phyloP scores from a whole-genome alignment of 768 basidiomycete species.

The Suillus weaverae region DNA sequence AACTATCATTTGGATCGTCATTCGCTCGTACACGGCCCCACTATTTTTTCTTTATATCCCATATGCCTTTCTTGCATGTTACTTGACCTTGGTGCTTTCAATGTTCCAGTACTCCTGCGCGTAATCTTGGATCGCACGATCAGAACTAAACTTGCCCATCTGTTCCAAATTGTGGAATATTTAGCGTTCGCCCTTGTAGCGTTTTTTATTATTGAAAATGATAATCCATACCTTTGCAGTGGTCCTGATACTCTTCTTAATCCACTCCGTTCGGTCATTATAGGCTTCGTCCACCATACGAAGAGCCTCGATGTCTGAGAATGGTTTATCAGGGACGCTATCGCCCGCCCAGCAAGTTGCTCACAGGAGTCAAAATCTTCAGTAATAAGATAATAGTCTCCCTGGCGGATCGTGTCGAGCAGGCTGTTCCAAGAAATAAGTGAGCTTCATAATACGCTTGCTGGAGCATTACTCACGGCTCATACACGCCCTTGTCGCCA shows the following conservation, averaged over 20 bases:
- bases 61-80: not conserved
- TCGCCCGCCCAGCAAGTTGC: slow-evolving; percentile 22
- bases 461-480: slow-evolving; percentile 60
- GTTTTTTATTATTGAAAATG: not conserved
- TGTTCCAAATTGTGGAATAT: slow-evolving; percentile 26
- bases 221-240: slow-evolving; percentile 59
- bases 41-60: not conserved
- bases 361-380: slow-evolving; percentile 94
- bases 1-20: slow-evolving; percentile 12
- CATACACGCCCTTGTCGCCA: slow-evolving; percentile 79
- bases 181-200: not conserved
- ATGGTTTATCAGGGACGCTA: not conserved
- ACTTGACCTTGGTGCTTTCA: slow-evolving; percentile 45
- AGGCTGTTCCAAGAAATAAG: slow-evolving; percentile 40
- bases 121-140: slow-evolving; percentile 89
- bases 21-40: not conserved
- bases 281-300: slow-evolving; percentile 89
- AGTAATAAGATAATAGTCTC: slow-evolving; percentile 78
- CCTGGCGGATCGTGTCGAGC: slow-evolving; percentile 72
- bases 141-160: slow-evolving; percentile 98
- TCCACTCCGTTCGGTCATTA: slow-evolving; percentile 81
- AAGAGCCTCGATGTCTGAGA: slow-evolving; percentile 75
- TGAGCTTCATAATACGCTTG: slow-evolving; percentile 20
- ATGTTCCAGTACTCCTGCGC: slow-evolving; percentile 88
- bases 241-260: slow-evolving; percentile 85